A percentile compares a stretch with the other conserved stretches of the same genome.
Evolutionary conservation across 495 filamentous ascomycete species (phyloP).

Genomic region (Apodospora peruviana): DNA sequence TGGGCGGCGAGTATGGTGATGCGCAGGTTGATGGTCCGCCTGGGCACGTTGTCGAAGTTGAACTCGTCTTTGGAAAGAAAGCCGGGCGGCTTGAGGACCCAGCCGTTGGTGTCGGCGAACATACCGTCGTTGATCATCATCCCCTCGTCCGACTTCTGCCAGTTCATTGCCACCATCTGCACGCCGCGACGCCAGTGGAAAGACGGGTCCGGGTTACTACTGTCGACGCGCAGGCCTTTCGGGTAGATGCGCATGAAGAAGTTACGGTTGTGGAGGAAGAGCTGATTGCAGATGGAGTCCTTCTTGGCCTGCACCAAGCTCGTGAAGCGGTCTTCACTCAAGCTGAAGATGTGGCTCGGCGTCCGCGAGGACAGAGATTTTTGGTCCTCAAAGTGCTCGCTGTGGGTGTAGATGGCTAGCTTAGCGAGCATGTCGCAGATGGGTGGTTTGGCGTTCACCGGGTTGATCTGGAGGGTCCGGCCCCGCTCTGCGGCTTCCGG

Average conservation of each 20-base stretch:
- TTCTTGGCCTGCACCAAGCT: conserved; percentile 45
- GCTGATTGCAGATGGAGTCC: conserved; percentile 41
- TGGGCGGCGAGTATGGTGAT: conserved; percentile 43
- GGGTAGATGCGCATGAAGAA: conserved; percentile 91
- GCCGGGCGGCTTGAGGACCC: conserved; percentile 76
- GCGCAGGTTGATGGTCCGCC: conserved; percentile 30
- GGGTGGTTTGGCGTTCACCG: conserved; percentile 43
- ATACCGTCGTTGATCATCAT: conserved; percentile 95
- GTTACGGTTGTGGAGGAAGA: conserved; percentile 75
- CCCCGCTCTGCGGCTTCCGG: conserved; percentile 15
- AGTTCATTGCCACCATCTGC: conserved; percentile 92
- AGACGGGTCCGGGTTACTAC: conserved; percentile 80
- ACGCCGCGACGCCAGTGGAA: conserved; percentile 83
- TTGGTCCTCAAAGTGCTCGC: conserved; percentile 69
- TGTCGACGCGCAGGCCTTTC: conserved; percentile 68
- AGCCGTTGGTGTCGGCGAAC: conserved; percentile 79
- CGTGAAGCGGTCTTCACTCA: conserved; percentile 69
- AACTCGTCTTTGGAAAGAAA: conserved; percentile 21
- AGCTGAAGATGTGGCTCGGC: conserved; percentile 78
- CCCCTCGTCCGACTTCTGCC: conserved; percentile 82
- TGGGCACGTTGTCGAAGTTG: conserved; percentile 14
- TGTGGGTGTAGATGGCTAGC: conserved; percentile 79
- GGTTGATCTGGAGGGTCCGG: conserved; percentile 34
- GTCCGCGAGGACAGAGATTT: conserved; percentile 48
- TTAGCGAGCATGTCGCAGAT: conserved; percentile 65